Evolutionary conservation across 139 green algal species (phyloP).

Genomic region (Chlamydomonas eustigma): DNA sequence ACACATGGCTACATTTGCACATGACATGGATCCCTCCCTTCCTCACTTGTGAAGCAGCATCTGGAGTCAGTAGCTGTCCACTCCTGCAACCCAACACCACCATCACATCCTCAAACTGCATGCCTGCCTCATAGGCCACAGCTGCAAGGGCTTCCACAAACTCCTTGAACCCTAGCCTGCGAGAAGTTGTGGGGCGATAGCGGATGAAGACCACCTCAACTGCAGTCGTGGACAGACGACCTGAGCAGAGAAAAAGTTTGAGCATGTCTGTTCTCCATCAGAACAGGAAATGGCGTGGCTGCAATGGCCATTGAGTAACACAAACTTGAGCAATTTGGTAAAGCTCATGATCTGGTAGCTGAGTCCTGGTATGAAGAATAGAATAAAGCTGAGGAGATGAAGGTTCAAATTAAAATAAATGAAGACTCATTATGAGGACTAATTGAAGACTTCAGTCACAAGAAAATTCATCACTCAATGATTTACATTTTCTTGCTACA

Average conservation of each 20-base stretch:
- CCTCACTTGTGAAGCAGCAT: not conserved
- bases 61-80: not conserved
- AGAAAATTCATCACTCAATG: not conserved
- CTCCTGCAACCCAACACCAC: constrained; percentile 21
- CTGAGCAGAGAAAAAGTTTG: constrained; percentile 23
- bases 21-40: not conserved
- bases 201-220: constrained; percentile 51
- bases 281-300: no score
- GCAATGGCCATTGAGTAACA: no score
- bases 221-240: constrained; percentile 37
- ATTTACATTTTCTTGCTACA: not conserved
- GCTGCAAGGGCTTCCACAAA: constrained; percentile 40
- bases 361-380: no score
- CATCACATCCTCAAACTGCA: constrained; percentile 44
- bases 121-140: constrained; percentile 44
- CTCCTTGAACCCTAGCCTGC: constrained; percentile 35
- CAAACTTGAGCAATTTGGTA: no score
- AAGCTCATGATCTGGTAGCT: no score
- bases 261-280: not conserved
- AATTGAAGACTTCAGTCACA: not conserved
- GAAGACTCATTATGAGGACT: not conserved
- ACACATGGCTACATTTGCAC: no score
- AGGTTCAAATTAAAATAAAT: not conserved
- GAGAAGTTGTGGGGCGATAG: constrained; percentile 29
- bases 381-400: no score